Evolutionary conservation across 164 flowering plant species (phyloP), one percentile per base, ranked within the genome.

Genomic region (Platanus orientalis): DNA sequence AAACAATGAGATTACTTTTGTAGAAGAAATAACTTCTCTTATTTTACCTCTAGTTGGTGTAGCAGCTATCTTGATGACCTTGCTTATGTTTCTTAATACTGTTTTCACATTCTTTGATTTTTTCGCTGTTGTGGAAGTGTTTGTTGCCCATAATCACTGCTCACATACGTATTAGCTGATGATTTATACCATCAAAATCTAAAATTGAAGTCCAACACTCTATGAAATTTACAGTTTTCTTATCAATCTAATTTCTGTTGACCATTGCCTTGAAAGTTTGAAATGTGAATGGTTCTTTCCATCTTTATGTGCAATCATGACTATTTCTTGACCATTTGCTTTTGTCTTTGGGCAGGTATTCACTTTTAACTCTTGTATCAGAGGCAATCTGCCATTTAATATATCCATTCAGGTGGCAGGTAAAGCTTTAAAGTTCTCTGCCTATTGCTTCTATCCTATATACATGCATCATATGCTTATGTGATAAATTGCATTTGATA

Each of bases 371-470:
- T 19, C 83, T 94, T 63, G 96, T 83, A 57, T 94, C 97, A n/a
- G 99, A 94, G 78, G 97, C 96, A 69, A 86, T 94, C 60, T 91
- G 96, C 73, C 96, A 91, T 82, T 82, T 91, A 62, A 84, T 94
- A 39, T 91, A 88, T 80, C 99, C 99, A 68, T 92, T 94, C 68
- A 75, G 96, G 54, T 94, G 99, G 97, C 97, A 91, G 97, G 99
- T 93, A 66, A 34, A 65, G 70, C 45, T 62, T 54, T 60, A 55
- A 30, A n/a, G 17, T 34, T 57, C 11, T n/a, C 28, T 16, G 62
- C 28, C 48, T 42, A 36, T 3, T 36, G 9, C 42, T 36, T 36
- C 13, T 14, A 10, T 12, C 10, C 4, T 19, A 19, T 13, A 13
- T 45, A 16, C 20, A 19, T 13, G 26, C 26, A n/a, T 1, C 12